A percentile compares a stretch with the other conserved stretches of the same genome.
These are phyloP conservation scores for Suzukiozyma palmioleophila DNA, from an alignment of 1,139 yeast species.

Conservation along the genomic window DNA sequence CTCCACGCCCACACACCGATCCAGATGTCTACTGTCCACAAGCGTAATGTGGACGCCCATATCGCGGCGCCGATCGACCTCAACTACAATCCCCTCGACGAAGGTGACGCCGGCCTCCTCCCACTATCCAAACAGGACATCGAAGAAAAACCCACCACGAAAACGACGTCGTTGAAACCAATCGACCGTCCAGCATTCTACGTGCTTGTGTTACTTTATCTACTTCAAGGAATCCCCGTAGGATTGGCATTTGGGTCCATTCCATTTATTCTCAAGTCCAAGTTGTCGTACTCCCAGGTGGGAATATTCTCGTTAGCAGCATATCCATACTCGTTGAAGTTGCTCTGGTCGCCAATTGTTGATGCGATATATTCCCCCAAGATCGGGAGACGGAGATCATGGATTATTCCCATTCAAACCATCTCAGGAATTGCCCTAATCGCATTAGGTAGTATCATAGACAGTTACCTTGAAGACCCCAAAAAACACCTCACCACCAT, in stretches of 20 bases:
- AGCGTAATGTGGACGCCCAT: slow-evolving; percentile 9
- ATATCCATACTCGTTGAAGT: slow-evolving; percentile 88
- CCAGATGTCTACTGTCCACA: slow-evolving; percentile 10
- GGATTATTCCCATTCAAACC: slow-evolving; percentile 92
- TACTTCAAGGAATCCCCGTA: slow-evolving; percentile 92
- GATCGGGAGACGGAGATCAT: slow-evolving; percentile 80
- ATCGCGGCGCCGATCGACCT: neutral
- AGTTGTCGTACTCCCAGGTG: slow-evolving; percentile 81
- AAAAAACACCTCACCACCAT: slow-evolving; percentile 50
- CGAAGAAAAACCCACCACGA: slow-evolving; percentile 7
- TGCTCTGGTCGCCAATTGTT: slow-evolving; percentile 94
- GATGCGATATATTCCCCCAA: slow-evolving; percentile 71
- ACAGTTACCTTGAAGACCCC: slow-evolving; percentile 53
- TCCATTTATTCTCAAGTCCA: slow-evolving; percentile 84
- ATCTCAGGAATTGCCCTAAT: slow-evolving; percentile 68
- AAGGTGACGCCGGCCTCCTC: slow-evolving; percentile 32
- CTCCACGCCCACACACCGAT: too few species aligned
- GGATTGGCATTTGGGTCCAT: slow-evolving; percentile 94
- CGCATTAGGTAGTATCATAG: slow-evolving; percentile 57
- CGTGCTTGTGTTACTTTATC: slow-evolving; percentile 65
- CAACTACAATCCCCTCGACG: slow-evolving; percentile 14
- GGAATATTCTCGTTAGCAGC: slow-evolving; percentile 90
- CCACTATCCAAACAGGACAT: slow-evolving; percentile 28
- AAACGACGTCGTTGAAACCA: slow-evolving; percentile 22
- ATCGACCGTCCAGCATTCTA: slow-evolving; percentile 68